Base-by-base conservation (phyloP, 257 asterid genomes). In the Paraleonurus japonicus region DNA sequence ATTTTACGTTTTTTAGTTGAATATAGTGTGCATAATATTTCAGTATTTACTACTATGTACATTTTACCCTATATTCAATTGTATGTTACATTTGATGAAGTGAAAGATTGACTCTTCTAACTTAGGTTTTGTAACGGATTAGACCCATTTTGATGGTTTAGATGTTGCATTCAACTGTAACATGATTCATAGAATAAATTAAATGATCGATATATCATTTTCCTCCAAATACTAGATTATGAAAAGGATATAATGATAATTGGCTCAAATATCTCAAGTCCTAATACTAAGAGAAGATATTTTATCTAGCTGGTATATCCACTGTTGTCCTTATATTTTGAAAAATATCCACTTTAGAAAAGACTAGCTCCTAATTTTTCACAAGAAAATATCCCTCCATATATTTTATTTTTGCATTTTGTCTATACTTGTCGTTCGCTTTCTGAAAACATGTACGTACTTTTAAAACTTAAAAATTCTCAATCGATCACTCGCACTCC, bases 301-400 rank as follows among this genome's bases (percentile, higher is more conserved):
- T 71, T 54, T 24, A 39, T 2, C 13, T 7, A n/a, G 1, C 13
- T 7, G n/a, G 1, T 8, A 30, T 16, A 3, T 19, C 24, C 33
- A 22, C 7, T 32, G 10, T 1, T 70, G 3, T 59, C 48, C 12
- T 16, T 22, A 43, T 15, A 15, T 37, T 19, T 55, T 10, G 5
- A 24, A 23, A 59, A 73, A 73, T 73, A 64, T 64, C 72, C 51
- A 35, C 60, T 19, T n/a, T 4, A 27, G 65, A 73, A 64, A 50
- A 55, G 66, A 65, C 72, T 27, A 13, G 1, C 0, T 65, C 67
- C 77, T 64, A 73, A 65, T 65, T 50, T 62, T 51, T 28, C 24
- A 41, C n/a, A 28, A 72, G 11, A 72, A 61, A 30, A 43, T 59
- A 71, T 71, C 51, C 26, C 4, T 10, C 3, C 8, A 59, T 16